These are phyloP conservation scores for Elsinoe fawcettii DNA, from an alignment of 2,329 filamentous ascomycete genomes.

Conservation along the genomic window DNA sequence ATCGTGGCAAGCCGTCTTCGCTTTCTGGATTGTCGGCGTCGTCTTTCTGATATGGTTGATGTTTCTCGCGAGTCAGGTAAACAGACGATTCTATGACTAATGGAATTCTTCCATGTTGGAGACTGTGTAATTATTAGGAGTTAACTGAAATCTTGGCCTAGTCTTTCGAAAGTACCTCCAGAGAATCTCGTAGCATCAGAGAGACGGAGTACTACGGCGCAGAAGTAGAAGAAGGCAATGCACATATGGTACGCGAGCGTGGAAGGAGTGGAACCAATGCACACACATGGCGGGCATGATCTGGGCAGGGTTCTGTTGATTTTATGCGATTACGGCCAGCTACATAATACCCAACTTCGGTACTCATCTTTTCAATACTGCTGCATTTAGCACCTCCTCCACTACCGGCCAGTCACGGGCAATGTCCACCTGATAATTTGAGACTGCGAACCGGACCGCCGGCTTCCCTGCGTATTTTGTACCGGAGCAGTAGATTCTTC, in stretches of 20 bases:
- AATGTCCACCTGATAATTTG: conserved; percentile 72
- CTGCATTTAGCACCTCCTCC: conserved; percentile 50
- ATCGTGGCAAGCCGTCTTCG: conserved; percentile 56
- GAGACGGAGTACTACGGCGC: not conserved
- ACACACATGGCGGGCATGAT: conserved; percentile 3
- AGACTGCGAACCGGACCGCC: conserved; percentile 67
- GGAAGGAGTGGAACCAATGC: not conserved
- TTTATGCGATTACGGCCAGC: conserved; percentile 8
- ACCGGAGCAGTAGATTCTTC: conserved; percentile 73
- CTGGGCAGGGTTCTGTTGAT: not conserved
- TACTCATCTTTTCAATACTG: not conserved
- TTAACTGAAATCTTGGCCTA: conserved; percentile 5
- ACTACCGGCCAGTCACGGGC: conserved; percentile 61
- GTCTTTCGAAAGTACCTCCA: not conserved
- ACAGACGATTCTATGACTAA: conserved; percentile 17
- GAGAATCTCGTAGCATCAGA: not conserved
- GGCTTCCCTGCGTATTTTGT: conserved; percentile 67
- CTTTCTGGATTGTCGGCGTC: conserved; percentile 55
- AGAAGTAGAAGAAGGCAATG: not conserved
- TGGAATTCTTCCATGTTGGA: not conserved
- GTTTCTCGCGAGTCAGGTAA: conserved; percentile 41
- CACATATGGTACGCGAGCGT: not conserved
- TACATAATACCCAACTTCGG: not conserved
- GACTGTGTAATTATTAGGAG: not conserved
- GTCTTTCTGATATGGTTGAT: conserved; percentile 62